A percentile compares a stretch with the other conserved stretches of the same genome.
These are phyloP conservation scores for Plasmopara viticola DNA, from an alignment of 352 stramenopile species.

Conservation along the genomic window DNA sequence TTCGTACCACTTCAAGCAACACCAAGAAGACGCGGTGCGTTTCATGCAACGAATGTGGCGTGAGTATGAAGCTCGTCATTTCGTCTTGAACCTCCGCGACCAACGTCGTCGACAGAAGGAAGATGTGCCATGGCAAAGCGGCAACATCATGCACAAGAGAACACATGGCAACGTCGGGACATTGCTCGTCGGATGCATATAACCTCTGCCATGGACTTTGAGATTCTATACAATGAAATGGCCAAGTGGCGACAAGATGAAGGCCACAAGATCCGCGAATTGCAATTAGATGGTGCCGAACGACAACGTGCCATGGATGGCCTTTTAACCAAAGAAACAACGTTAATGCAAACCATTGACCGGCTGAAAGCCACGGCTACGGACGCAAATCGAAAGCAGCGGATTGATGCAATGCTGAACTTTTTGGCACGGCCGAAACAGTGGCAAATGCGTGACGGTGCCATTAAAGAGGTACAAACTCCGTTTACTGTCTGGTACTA, in stretches of 20 bases:
- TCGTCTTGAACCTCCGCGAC: constrained; percentile 42
- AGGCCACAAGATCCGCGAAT: constrained; percentile 60
- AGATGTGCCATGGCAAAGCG: constrained; percentile 38
- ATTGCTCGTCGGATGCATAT: constrained; percentile 89
- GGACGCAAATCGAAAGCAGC: constrained; percentile 64
- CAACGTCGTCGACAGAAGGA: constrained; percentile 19
- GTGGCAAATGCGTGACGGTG: too few relatives aligned
- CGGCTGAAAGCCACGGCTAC: constrained; percentile 79
- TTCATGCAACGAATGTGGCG: constrained; percentile 88
- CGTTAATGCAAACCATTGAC: constrained; percentile 86
- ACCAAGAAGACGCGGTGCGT: too few relatives aligned
- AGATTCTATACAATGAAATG: constrained; percentile 92
- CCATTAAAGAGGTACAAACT: too few relatives aligned
- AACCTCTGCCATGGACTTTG: constrained; percentile 75
- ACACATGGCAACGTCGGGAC: too few relatives aligned
- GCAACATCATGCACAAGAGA: too few relatives aligned
- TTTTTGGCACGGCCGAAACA: constrained; percentile 87
- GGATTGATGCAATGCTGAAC: constrained; percentile 81
- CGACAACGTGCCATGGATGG: too few relatives aligned
- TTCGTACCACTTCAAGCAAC: constrained; percentile 79
- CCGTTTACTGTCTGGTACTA: too few relatives aligned
- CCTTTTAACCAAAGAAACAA: constrained; percentile 76
- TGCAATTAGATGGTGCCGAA: too few relatives aligned
- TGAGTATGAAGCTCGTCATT: constrained; percentile 57
- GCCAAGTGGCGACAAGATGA: constrained; percentile 88